Evolutionary conservation across 345 rosid genomes (phyloP), one percentile per base, ranked within the genome.

Genomic region (Eutrema japonicum): DNA sequence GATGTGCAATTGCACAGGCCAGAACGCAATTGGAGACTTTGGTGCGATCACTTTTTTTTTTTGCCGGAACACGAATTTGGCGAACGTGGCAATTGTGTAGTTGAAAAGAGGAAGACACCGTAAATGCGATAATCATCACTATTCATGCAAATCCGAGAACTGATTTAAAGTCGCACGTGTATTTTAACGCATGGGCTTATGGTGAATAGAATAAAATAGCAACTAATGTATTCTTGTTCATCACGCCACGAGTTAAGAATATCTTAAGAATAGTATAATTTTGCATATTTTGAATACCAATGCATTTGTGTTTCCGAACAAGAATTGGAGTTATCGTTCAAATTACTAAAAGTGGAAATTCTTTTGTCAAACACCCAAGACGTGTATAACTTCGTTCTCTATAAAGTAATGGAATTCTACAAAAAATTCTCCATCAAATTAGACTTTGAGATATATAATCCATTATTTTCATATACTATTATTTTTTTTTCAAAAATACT

Each of bases 161-260:
- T 45, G 42, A 13, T 66, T n/a, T 53, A 46, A 51, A 65, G 42
- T 65, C 58, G 43, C 42, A 64, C 38, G 47, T 53, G 26, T 33
- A 43, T 45, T 63, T 35, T 64, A 57, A 74, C 50, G 53, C 66
- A 74, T 74, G 78, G 78, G 66, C 60, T 66, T 47, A 10, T 60
- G 10, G 65, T 59, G 40, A 3, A 41, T 66, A 16, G 32, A 50
- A 40, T 50, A 35, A 41, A 41, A n/a, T 22, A 4, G 13, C 66
- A 66, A 66, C 61, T 42, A 40, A 30, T 58, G 38, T 74, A 49
- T 18, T 57, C 53, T 57, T 57, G 13, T 57, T 29, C 59, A 32
- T 49, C 52, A 74, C 78, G 73, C 37, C 68, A 74, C 56, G 11
- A 32, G 26, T 30, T 33, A 14, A 14, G 3, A 40, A 42, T 2